Percentiles rank a stretch among this genome's conserved stretches.
Conservation (phyloP, 1,284 basidiomycete species). For the Heterobasidion irregulare region DNA sequence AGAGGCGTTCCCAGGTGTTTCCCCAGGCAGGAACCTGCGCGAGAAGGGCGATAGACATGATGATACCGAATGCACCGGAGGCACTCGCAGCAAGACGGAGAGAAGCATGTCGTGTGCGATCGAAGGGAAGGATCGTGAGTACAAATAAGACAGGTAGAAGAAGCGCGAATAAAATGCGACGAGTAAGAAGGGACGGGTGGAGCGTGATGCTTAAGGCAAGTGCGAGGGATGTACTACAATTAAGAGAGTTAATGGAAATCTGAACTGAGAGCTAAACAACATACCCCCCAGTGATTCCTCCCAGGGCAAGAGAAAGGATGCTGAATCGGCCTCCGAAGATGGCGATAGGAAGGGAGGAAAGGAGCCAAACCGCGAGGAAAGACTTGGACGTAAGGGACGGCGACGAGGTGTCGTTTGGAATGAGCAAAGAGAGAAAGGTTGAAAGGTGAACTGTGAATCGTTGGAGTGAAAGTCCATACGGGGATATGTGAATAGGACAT, state of each 20-base stretch:
- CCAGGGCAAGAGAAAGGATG: constrained; percentile 33
- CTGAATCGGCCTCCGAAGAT: constrained; percentile 42
- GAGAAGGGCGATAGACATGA: constrained; percentile 46
- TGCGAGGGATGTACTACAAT: constrained; percentile 35
- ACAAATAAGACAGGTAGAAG: constrained; percentile 30
- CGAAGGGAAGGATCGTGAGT: constrained; percentile 37
- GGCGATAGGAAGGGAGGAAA: constrained; percentile 37
- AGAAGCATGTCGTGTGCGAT: constrained; percentile 33
- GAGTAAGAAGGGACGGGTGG: constrained; percentile 11
- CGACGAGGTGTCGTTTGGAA: constrained; percentile 40
- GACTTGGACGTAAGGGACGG: constrained; percentile 34
- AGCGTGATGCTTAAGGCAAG: constrained; percentile 26
- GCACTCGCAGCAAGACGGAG: constrained; percentile 43
- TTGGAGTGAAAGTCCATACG: constrained; percentile 6
- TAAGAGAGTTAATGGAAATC: constrained; percentile 5
- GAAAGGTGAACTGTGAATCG: constrained; percentile 40
- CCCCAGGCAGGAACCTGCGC: constrained; percentile 44
- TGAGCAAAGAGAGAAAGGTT: constrained; percentile 51
- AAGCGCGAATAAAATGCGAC: constrained; percentile 54
- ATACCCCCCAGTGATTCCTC: constrained; percentile 45
- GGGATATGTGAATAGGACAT: constrained; percentile 15
- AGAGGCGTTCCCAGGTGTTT: constrained; percentile 53
- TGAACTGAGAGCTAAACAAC: constrained; percentile 14
- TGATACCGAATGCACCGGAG: constrained; percentile 48
- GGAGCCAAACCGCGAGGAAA: constrained; percentile 52